Conservation (phyloP, 2,329 filamentous ascomycete genomes). For the Reticulascus tulasneorum region DNA sequence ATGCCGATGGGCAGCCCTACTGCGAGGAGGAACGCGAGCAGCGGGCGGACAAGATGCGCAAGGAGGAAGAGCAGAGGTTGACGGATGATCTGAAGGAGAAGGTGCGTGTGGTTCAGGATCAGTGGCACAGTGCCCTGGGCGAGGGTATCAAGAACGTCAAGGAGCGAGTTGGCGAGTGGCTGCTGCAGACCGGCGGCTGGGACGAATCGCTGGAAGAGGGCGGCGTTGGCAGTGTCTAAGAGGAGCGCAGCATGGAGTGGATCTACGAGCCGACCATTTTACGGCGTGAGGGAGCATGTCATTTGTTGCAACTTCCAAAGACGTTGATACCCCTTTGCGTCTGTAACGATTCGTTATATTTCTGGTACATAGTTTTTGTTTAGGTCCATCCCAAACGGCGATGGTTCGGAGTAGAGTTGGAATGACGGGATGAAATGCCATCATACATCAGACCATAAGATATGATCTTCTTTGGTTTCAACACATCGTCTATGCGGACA, state of each 20-base stretch:
- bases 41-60: constrained; percentile 53
- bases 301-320: constrained; percentile 6
- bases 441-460: too few species aligned
- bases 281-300: constrained; percentile 1
- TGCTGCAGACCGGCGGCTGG: constrained; percentile 80
- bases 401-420: not conserved
- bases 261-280: not conserved
- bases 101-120: constrained; percentile 82
- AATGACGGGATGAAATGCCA: not conserved
- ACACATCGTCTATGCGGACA: too few species aligned
- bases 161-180: constrained; percentile 66
- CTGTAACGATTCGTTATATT: constrained; percentile 8
- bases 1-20: constrained; percentile 28
- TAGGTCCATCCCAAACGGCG: constrained; percentile 1
- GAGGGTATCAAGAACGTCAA: constrained; percentile 70
- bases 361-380: constrained; percentile 11
- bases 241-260: not conserved
- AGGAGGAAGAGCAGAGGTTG: constrained; percentile 65
- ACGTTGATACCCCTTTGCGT: constrained; percentile 17
- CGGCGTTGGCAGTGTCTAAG: constrained; percentile 43
- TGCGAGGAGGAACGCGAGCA: constrained; percentile 27
- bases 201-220: constrained; percentile 68
- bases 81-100: constrained; percentile 91
- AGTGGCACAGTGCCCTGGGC: constrained; percentile 87
- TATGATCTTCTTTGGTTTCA: too few species aligned